Base-by-base conservation (phyloP, 2,329 filamentous ascomycete genomes). In the Stemphylium beticola region DNA sequence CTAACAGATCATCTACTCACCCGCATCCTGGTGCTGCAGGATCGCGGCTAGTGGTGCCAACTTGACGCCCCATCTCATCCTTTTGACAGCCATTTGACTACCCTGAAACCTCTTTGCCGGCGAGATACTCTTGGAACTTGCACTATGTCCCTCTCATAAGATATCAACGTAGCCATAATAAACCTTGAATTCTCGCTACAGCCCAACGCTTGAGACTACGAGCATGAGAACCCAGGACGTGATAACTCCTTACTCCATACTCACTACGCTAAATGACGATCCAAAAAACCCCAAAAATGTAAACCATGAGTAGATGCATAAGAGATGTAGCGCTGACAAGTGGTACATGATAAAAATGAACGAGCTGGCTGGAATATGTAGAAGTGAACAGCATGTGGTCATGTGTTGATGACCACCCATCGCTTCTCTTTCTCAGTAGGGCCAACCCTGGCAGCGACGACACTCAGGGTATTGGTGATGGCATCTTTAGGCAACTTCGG, bases 391-490 rank as follows among this genome's bases (percentile, higher is more conserved):
- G 34, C 33, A 34, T 4, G 4, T 18, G n/a, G 17, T 66, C 51
- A 68, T 6, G 49, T 45, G 46, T 58, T 67, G 56, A 68, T 64
- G 50, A 75, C 53, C 36, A 70, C 81, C 87, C 88, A 90, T 64
- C 81, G 82, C 78, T 89, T 89, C 60, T 87, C 87, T 61, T 75
- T 83, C 75, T 79, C 83, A 60, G 82, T 88, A 66, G 81, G 81
- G 57, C 82, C 87, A 49, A 86, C 81, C 36, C 88, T 82, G 38
- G 83, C 81, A 9, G 91, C 91, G 47, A 90, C 79, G 9, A 77
- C 76, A 56, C 86, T 86, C 17, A 95, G 77, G 0, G 90, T 93
- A 48, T 86, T 83, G 67, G 86, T 89, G 63, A 96, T 86, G 20
- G 86, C 84, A 17, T 86, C 84, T 65, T 88, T 91, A 1, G 87